A percentile compares a stretch with the other conserved stretches of the same genome.
These are phyloP conservation scores for Candida endomychidarum DNA, from an alignment of 805 yeast genomes.

Conservation along the genomic window DNA sequence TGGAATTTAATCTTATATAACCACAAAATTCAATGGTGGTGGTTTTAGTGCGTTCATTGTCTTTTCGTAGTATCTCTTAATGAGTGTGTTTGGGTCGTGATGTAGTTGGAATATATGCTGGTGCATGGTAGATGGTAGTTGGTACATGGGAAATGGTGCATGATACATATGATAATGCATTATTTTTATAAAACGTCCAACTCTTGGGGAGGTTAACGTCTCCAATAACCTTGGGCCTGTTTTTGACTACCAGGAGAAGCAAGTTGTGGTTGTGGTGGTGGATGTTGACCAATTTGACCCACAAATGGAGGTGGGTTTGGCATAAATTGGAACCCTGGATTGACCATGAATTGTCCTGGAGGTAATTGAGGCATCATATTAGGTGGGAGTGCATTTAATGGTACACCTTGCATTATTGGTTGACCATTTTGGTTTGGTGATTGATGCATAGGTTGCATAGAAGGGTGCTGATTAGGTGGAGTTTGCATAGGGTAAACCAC, in stretches of 20 bases:
- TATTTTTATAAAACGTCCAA: no score
- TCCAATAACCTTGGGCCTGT: conserved; percentile 1
- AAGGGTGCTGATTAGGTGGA: conserved; percentile 16
- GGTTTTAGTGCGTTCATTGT: no score
- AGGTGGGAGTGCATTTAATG: conserved; percentile 13
- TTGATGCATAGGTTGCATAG: conserved; percentile 7
- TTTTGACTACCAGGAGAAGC: conserved; percentile 3
- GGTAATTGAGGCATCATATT: conserved; percentile 1
- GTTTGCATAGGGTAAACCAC: conserved; percentile 11
- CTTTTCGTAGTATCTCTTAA: no score
- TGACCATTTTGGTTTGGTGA: conserved; percentile 3
- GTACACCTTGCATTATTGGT: conserved; percentile 4
- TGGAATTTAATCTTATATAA: conserved; percentile 3
- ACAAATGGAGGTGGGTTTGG: conserved; percentile 5
- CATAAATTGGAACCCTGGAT: conserved; percentile 4
- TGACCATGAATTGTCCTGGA: conserved; percentile 6
- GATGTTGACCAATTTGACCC: conserved; percentile 1
- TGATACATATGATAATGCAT: no score
- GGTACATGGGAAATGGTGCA: no score
- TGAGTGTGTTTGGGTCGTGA: no score
- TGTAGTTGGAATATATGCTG: no score
- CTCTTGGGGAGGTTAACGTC: conserved; percentile 2
- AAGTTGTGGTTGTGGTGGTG: background rate
- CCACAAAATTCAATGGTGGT: no score
- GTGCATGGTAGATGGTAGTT: no score